phyloP scores from a whole-genome alignment of 2,329 filamentous ascomycete species.

The Tolypocladium ovalisporum region DNA sequence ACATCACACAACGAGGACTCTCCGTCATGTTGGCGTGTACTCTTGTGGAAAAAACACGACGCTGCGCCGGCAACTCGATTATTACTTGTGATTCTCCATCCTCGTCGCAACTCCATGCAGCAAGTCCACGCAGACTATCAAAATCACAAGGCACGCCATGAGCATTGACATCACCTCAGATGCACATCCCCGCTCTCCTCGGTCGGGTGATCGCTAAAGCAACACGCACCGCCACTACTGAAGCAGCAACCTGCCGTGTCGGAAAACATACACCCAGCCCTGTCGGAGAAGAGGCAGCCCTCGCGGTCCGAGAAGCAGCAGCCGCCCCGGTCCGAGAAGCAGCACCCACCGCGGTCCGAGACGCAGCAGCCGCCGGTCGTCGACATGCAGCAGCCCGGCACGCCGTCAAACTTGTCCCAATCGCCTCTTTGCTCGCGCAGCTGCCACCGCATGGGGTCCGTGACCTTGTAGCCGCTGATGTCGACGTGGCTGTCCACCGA shows the following conservation, averaged over 20 bases:
- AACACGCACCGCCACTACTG: background rate
- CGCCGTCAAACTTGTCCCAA: conserved; percentile 2
- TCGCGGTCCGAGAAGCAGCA: conserved; percentile 7
- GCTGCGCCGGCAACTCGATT: background rate
- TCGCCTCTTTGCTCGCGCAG: conserved; percentile 4
- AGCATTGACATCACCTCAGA: background rate
- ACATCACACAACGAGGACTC: background rate
- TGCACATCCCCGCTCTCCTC: background rate
- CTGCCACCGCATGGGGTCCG: conserved; percentile 4
- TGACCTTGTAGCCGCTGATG: conserved; percentile 1
- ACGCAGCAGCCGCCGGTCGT: background rate
- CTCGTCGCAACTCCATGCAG: no score
- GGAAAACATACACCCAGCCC: conserved; percentile 5
- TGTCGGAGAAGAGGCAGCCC: conserved; percentile 4
- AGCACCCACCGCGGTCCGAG: background rate
- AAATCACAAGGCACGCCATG: no score
- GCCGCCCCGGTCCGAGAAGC: conserved; percentile 3
- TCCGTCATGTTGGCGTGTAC: background rate
- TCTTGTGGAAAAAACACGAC: background rate
- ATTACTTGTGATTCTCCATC: background rate
- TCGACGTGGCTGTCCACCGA: background rate
- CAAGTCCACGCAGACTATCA: no score
- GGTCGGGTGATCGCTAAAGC: background rate
- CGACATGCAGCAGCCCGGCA: background rate
- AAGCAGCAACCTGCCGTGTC: conserved; percentile 4